phyloP scores from a whole-genome alignment of 2,329 filamentous ascomycete species.

The Chrysoporthe puriensis region DNA sequence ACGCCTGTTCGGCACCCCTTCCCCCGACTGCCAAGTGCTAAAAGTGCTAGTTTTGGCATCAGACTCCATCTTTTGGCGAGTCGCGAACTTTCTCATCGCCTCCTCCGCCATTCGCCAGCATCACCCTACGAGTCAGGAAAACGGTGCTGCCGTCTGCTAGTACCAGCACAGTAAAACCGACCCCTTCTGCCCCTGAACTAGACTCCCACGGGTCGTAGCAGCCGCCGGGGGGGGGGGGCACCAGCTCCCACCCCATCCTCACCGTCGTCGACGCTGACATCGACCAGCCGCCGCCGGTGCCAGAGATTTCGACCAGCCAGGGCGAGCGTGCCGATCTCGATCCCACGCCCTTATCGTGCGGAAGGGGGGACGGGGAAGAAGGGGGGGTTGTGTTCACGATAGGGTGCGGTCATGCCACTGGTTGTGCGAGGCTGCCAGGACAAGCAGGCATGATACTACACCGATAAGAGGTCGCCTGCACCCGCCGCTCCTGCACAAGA shows the following conservation, averaged over 20 bases:
- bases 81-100: conserved; percentile 5
- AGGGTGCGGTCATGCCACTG: not conserved
- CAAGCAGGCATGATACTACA: not conserved
- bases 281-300: not conserved
- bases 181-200: not conserved
- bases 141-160: conserved; percentile 1
- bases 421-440: not conserved
- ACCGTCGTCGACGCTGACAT: not conserved
- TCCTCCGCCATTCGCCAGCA: conserved; percentile 2
- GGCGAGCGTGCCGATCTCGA: conserved; percentile 22
- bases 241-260: not conserved
- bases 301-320: not conserved
- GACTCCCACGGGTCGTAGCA: not conserved
- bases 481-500: conserved; percentile 3
- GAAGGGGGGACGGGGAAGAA: not conserved
- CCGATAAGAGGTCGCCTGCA: conserved; percentile 7
- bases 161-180: not conserved
- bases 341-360: conserved; percentile 17
- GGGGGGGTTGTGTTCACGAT: not conserved
- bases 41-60: conserved; percentile 20
- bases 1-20: too few species aligned
- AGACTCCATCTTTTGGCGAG: conserved; percentile 20
- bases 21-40: not conserved
- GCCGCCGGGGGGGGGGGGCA: not conserved
- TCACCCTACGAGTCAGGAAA: not conserved